A percentile compares a stretch with the other conserved stretches of the same genome.
Conservation (phyloP, 2,329 filamentous ascomycete genomes). For the Myotisia sp. region DNA sequence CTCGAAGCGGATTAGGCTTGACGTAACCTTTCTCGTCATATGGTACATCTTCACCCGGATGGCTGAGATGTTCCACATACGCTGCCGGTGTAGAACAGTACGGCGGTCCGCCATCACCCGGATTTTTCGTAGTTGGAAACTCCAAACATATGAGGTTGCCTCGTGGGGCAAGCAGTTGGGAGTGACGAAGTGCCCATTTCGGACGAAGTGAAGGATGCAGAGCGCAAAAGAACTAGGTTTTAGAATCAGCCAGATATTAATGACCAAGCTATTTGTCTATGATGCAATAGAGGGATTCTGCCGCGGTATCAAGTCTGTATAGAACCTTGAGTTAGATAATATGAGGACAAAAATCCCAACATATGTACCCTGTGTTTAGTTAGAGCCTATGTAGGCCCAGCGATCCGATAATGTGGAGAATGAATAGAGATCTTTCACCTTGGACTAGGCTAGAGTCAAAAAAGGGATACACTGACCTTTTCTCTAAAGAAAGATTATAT, state of each 20-base stretch:
- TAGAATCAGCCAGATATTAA: too few species aligned
- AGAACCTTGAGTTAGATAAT: too few species aligned
- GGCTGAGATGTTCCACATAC: slow-evolving; percentile 56
- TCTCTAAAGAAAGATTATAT: too few species aligned
- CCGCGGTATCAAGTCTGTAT: background rate
- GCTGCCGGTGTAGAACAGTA: slow-evolving; percentile 54
- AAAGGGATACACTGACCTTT: too few species aligned
- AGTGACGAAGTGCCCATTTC: slow-evolving; percentile 43
- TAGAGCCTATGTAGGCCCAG: too few species aligned
- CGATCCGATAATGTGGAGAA: too few species aligned
- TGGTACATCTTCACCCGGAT: slow-evolving; percentile 51
- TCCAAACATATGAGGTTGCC: slow-evolving; percentile 54
- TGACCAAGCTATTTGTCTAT: too few species aligned
- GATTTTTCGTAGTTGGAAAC: slow-evolving; percentile 59
- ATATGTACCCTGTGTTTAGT: too few species aligned
- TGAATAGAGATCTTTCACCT: too few species aligned
- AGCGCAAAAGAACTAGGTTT: slow-evolving; percentile 52
- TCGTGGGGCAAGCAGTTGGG: slow-evolving; percentile 36
- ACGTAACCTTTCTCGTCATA: slow-evolving; percentile 46
- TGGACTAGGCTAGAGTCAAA: too few species aligned
- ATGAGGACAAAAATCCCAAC: too few species aligned
- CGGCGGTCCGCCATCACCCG: slow-evolving; percentile 54
- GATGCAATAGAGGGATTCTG: too few species aligned
- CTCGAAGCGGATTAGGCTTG: slow-evolving; percentile 33
- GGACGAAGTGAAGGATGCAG: slow-evolving; percentile 42